Evolutionary conservation across 805 yeast genomes (phyloP).

Genomic region (Candida rishiriensis): DNA sequence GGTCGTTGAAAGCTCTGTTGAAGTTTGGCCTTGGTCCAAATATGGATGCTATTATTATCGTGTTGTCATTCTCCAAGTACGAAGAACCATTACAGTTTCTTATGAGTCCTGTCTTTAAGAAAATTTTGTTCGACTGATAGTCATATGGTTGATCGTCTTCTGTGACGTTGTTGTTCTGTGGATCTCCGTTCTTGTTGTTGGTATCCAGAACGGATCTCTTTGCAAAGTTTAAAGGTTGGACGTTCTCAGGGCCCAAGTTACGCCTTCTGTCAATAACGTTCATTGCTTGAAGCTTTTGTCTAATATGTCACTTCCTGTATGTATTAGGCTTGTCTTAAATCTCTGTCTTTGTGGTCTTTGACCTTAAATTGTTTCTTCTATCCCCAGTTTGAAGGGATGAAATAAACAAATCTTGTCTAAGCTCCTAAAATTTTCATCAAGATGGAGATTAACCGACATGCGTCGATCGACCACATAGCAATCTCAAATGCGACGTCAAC

Average conservation of each 20-base stretch:
- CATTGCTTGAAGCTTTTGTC: slow-evolving; percentile 21
- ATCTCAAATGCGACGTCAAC: too few species aligned
- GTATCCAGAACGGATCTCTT: slow-evolving; percentile 12
- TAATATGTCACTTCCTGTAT: too few species aligned
- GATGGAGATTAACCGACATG: too few species aligned
- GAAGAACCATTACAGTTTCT: slow-evolving; percentile 80
- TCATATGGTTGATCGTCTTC: slow-evolving; percentile 5
- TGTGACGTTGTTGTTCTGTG: slow-evolving; percentile 2
- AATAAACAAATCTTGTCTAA: too few species aligned
- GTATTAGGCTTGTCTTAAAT: too few species aligned
- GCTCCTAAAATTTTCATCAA: too few species aligned
- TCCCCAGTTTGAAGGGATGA: too few species aligned
- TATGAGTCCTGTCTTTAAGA: slow-evolving; percentile 59
- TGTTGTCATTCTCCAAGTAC: slow-evolving; percentile 63
- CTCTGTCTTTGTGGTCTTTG: too few species aligned
- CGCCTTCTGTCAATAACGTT: slow-evolving; percentile 70
- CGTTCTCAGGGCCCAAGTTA: slow-evolving; percentile 75
- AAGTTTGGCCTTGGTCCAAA: slow-evolving; percentile 83
- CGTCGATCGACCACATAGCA: too few species aligned
- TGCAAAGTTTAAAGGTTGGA: slow-evolving; percentile 45
- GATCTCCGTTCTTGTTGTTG: slow-evolving; percentile 1
- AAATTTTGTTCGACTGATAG: slow-evolving; percentile 33
- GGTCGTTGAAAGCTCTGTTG: slow-evolving; percentile 28
- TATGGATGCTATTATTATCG: slow-evolving; percentile 62
- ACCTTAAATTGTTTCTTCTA: too few species aligned